These are phyloP conservation scores for Myriosclerotinia duriaeana DNA, from an alignment of 2,329 filamentous ascomycete species.

Conservation along the genomic window DNA sequence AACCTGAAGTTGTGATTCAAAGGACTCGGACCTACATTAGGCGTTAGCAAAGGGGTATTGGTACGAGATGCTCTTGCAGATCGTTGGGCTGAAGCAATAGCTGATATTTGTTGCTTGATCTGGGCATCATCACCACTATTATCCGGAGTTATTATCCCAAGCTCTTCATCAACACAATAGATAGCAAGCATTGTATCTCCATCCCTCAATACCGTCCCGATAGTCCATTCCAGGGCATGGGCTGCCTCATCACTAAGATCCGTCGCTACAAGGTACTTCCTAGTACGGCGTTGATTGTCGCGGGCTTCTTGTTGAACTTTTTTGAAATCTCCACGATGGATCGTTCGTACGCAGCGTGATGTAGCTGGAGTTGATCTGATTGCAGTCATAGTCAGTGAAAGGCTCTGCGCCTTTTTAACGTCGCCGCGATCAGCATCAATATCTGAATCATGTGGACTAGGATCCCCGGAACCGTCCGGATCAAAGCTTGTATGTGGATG, in stretches of 20 bases:
- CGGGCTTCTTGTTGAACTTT: constrained; percentile 75
- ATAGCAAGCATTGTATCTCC: constrained; percentile 92
- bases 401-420: constrained; percentile 82
- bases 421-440: constrained; percentile 82
- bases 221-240: constrained; percentile 95
- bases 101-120: constrained; percentile 72
- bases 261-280: constrained; percentile 93
- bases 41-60: constrained; percentile 32
- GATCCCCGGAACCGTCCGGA: constrained; percentile 48
- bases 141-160: constrained; percentile 50
- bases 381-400: constrained; percentile 76
- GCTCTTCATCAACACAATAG: constrained; percentile 90
- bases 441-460: constrained; percentile 72
- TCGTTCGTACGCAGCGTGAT: constrained; percentile 82
- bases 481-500: constrained; percentile 88
- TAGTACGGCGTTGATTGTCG: constrained; percentile 72
- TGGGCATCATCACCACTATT: constrained; percentile 61
- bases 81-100: constrained; percentile 58
- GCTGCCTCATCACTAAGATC: constrained; percentile 92
- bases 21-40: constrained; percentile 30
- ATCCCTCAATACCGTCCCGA: constrained; percentile 89
- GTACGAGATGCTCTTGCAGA: constrained; percentile 31
- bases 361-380: constrained; percentile 73
- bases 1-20: constrained; percentile 31
- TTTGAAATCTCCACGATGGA: constrained; percentile 83